Evolutionary conservation across 179 eudicot genomes (phyloP).

Genomic region (Spinacia oleracea): DNA sequence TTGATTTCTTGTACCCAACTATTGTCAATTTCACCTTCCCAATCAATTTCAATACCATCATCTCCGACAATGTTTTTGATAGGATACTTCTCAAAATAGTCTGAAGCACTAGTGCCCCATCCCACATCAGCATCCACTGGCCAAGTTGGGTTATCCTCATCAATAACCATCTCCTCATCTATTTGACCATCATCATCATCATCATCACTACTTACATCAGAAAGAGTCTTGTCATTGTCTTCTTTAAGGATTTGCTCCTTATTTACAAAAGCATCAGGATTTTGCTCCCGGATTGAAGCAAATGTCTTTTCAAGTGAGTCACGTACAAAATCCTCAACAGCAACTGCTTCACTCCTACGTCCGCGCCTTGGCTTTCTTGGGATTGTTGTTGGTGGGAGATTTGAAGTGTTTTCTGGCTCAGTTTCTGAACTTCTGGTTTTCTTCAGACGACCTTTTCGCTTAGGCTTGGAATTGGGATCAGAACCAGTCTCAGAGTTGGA

Average conservation of each 20-base stretch:
- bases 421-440: conserved; percentile 33
- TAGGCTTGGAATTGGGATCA: conserved; percentile 32
- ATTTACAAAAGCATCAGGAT: conserved; percentile 52
- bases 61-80: conserved; percentile 84
- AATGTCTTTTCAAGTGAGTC: conserved; percentile 65
- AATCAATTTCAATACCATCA: conserved; percentile 82
- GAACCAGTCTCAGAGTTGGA: conserved; percentile 35
- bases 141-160: conserved; percentile 59
- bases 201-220: conserved; percentile 37
- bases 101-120: conserved; percentile 93
- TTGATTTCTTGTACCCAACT: conserved; percentile 84
- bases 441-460: conserved; percentile 32
- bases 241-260: conserved; percentile 51
- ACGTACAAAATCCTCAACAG: conserved; percentile 80
- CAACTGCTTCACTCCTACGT: conserved; percentile 82
- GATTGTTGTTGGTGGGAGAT: conserved; percentile 37
- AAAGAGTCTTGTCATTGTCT: conserved; percentile 30
- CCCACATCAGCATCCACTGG: conserved; percentile 93
- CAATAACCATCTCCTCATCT: conserved; percentile 31
- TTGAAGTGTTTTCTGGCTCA: conserved; percentile 33
- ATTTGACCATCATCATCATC: conserved; percentile 30
- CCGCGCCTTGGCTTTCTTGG: conserved; percentile 83
- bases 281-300: conserved; percentile 63
- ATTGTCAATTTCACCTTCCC: conserved; percentile 96
- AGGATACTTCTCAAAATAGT: conserved; percentile 80